Base-by-base conservation (phyloP, 768 basidiomycete genomes). In the Mycena sanguinolenta region DNA sequence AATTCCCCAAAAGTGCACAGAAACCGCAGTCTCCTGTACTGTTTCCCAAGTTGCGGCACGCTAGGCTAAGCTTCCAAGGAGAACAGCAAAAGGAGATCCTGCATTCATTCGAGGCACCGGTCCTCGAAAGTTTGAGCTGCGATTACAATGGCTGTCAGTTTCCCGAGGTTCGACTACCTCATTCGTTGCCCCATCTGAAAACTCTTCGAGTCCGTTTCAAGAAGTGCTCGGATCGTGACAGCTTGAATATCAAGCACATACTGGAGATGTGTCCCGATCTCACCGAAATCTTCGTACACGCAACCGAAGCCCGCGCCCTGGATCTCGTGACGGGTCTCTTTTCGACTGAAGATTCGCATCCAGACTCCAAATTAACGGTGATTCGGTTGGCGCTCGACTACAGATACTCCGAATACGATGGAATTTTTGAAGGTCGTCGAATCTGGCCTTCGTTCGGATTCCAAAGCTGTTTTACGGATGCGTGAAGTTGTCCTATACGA, bases 251-350 rank as follows among this genome's bases (percentile, higher is more conserved):
- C 28, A 28, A 13, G 42, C 23, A 46, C 27, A 46, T 59, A n/a
- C n/a, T 59, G 27, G 17, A 4, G 0, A 13, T 9, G 27, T 42
- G 16, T 32, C 58, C 58, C 14, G 19, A 59, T 3, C 58, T 59
- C 58, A 21, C 42, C 8, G 58, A 59, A 59, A 59, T 59, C 42
- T 59, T 46, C 42, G n/a, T 46, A 27, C 25, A 59, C 58, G 12
- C 28, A 12, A 38, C 58, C 8, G 0, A 9, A 10, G 17, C 19
- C 2, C 9, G 10, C 4, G 9, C 17, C 23, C 25, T 28, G 4
- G 58, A 58, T 28, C 19, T 58, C 9, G 21, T 42, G 14, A 16
- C 14, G 7, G 21, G 9, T 30, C 58, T 59, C 28, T 27, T 58
- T 42, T 38, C 27, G 19, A 10, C 28, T 2, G 28, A 46, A 6